Evolutionary conservation across 1,139 yeast genomes (phyloP).

Genomic region (Geotrichum reessii): DNA sequence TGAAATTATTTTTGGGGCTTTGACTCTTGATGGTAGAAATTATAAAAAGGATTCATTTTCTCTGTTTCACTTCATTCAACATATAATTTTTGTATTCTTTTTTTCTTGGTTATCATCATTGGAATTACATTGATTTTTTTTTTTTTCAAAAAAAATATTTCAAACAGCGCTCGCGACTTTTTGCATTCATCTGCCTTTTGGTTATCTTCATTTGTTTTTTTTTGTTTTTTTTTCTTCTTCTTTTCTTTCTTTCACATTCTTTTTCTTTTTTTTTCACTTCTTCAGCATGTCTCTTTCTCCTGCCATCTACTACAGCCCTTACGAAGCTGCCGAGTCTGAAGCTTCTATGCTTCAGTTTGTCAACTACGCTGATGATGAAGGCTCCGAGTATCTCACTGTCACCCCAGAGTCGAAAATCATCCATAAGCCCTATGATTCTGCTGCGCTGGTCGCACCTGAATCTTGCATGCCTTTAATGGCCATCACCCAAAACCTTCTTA

Average conservation of each 20-base stretch:
- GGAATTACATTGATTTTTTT: background rate
- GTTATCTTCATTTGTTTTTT: slow-evolving; percentile 1
- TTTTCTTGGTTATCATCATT: background rate
- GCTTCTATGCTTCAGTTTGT: slow-evolving; percentile 14
- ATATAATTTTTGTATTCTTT: too few relatives aligned
- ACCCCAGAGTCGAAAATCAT: slow-evolving; percentile 19
- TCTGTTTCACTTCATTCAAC: slow-evolving; percentile 1
- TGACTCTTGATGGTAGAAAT: background rate
- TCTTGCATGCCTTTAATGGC: slow-evolving; percentile 14
- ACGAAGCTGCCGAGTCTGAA: slow-evolving; percentile 13
- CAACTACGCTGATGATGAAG: slow-evolving; percentile 8
- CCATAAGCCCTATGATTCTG: slow-evolving; percentile 11
- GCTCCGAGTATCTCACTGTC: slow-evolving; percentile 4
- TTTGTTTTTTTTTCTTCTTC: background rate
- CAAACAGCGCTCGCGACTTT: too few relatives aligned
- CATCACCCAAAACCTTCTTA: slow-evolving; percentile 8
- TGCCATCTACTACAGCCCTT: slow-evolving; percentile 4
- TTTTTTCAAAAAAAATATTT: too few relatives aligned
- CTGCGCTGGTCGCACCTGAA: slow-evolving; percentile 8
- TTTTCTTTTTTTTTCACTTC: background rate
- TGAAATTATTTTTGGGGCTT: background rate
- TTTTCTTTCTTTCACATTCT: slow-evolving; percentile 1
- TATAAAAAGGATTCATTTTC: slow-evolving; percentile 5
- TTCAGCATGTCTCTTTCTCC: slow-evolving; percentile 14
- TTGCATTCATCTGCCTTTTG: background rate